These are phyloP conservation scores for Saccharomyces eubayanus DNA, from an alignment of 805 yeast species.

Conservation along the genomic window DNA sequence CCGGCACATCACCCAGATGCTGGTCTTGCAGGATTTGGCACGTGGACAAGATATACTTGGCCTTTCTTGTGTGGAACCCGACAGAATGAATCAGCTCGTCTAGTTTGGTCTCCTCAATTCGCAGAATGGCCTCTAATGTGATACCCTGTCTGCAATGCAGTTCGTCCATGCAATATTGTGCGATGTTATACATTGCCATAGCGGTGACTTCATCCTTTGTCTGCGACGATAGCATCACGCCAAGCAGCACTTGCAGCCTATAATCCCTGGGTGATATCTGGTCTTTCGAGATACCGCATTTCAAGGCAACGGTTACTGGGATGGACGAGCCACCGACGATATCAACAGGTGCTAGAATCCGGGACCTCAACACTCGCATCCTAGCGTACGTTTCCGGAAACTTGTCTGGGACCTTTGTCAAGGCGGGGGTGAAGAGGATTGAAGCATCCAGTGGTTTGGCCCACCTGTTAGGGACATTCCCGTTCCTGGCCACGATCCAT, in stretches of 20 bases:
- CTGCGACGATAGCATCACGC: constrained; percentile 83
- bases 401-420: constrained; percentile 32
- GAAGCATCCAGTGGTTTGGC: constrained; percentile 8
- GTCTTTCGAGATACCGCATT: constrained; percentile 22
- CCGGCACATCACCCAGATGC: constrained; percentile 65
- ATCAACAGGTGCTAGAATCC: constrained; percentile 77
- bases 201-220: constrained; percentile 84
- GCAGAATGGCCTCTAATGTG: constrained; percentile 44
- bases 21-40: constrained; percentile 43
- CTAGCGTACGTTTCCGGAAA: constrained; percentile 51
- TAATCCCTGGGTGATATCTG: constrained; percentile 31
- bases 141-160: constrained; percentile 41
- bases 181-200: constrained; percentile 58
- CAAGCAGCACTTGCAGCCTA: constrained; percentile 67
- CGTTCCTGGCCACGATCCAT: constrained; percentile 19
- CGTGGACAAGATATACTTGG: constrained; percentile 57
- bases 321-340: constrained; percentile 72
- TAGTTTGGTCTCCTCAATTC: constrained; percentile 45
- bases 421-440: constrained; percentile 1
- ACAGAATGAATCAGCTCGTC: constrained; percentile 67
- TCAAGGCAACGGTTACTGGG: constrained; percentile 34
- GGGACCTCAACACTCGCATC: constrained; percentile 57
- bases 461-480: constrained; percentile 21
- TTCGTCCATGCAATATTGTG: constrained; percentile 39
- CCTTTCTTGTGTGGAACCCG: constrained; percentile 81